Evolutionary conservation across 2,329 filamentous ascomycete species (phyloP), one percentile per base, ranked within the genome.

Genomic region (Samsoniella hepiali): DNA sequence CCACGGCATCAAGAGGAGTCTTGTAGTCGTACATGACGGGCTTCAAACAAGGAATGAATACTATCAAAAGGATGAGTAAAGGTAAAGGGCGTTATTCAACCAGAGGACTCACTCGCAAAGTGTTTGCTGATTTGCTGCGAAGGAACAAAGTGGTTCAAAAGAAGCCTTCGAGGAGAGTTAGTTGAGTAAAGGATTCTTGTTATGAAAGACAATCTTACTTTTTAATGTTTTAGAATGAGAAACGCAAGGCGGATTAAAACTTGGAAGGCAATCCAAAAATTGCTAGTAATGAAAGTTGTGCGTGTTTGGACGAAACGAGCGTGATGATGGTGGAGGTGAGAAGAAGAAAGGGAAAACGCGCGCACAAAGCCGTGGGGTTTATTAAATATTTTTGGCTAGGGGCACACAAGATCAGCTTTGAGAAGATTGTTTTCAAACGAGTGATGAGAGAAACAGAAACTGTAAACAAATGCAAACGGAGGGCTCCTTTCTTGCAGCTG

Each of bases 401-500:
- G 38, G 9, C 34, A 15, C 60, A 62, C 60, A 42, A 34, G 31
- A 62, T 62, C 60, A 62, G 60, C 29, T n/a, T 47, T 7, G 8
- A 17, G 29, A 36, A 36, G n/a, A 53, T 5, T 40, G 2, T 15
- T 34, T 38, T 31, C 22, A 22, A 22, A 8, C 13, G 6, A 27
- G 44, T 32, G 36, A 51, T 6, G 13, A 27, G 27, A 59, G 27
- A 22, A 22, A 22, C 27, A 50, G 45, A 32, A 58, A 36, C 29
- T 45, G 53, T 56, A 62, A 62, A 62, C 60, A 57, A 62, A 47
- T 45, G 58, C 58, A 62, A 62, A 62, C 58, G 58, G 58, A 54
- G 58, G 17, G n/a, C 31, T 32, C 15, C 9, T 13, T 55, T 3
- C n/a, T 44, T 61, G 47, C 40, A 31, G 51, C 60, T 8, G 60